phyloP scores from a whole-genome alignment of 192 early-diverging fungal genomes.

The Coemansia sp. region DNA sequence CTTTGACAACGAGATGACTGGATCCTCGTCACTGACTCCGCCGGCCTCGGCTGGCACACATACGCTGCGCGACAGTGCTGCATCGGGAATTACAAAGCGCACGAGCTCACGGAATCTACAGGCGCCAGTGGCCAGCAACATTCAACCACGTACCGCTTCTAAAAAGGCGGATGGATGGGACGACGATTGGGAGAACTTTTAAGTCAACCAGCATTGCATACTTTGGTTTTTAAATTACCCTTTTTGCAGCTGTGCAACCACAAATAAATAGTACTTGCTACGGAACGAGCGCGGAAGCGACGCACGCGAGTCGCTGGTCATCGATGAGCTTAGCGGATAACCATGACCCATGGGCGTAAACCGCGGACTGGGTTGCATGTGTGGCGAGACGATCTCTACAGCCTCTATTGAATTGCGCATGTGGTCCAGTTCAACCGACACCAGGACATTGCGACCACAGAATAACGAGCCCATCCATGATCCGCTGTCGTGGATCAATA shows the following conservation, averaged over 20 bases:
- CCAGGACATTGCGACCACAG: neutral
- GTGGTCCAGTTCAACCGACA: constrained; percentile 29
- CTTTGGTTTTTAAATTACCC: too few relatives aligned
- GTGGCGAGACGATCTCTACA: constrained; percentile 36
- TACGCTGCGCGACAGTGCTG: neutral
- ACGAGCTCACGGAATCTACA: constrained; percentile 13
- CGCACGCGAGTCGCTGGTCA: constrained; percentile 28
- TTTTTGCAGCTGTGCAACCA: too few relatives aligned
- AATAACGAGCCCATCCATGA: neutral
- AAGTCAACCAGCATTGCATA: neutral
- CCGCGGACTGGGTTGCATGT: constrained; percentile 1
- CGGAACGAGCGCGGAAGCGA: constrained; percentile 39
- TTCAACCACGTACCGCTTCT: constrained; percentile 6
- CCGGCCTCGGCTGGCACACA: constrained; percentile 17
- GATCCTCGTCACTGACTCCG: constrained; percentile 22
- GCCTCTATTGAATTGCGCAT: constrained; percentile 42
- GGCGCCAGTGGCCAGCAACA: constrained; percentile 10
- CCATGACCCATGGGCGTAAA: constrained; percentile 37
- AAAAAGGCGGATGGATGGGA: constrained; percentile 35
- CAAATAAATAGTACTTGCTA: neutral
- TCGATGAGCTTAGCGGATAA: constrained; percentile 19
- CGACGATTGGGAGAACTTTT: constrained; percentile 48
- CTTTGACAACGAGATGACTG: constrained; percentile 32
- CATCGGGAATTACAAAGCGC: constrained; percentile 14
- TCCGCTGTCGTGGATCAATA: neutral